phyloP scores from a whole-genome alignment of 2,329 filamentous ascomycete species.

The Helminthosporium solani region DNA sequence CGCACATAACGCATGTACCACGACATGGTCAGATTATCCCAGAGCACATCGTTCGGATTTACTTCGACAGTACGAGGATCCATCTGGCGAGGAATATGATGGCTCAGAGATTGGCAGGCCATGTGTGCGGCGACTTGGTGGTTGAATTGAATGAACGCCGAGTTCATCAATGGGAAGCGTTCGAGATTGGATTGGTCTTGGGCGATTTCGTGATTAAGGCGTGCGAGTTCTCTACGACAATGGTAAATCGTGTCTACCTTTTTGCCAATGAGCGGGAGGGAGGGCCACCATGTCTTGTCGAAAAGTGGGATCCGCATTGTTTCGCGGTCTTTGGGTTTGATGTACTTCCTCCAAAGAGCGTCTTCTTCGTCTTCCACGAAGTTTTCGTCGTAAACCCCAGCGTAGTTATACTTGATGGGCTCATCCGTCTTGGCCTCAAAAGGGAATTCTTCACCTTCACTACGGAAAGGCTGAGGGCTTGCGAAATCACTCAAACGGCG shows the following conservation, averaged over 20 bases:
- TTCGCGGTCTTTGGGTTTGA: constrained; percentile 78
- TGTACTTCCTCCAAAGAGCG: constrained; percentile 76
- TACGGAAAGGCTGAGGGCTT: constrained; percentile 47
- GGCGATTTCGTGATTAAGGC: constrained; percentile 89
- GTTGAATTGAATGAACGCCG: constrained; percentile 98
- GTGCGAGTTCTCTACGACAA: constrained; percentile 81
- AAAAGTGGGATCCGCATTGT: constrained; percentile 71
- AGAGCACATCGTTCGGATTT: constrained; percentile 86
- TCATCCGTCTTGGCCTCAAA: constrained; percentile 27
- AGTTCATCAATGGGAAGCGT: constrained; percentile 88
- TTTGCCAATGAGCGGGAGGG: constrained; percentile 75
- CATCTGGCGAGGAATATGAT: constrained; percentile 93
- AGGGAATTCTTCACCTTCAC: constrained; percentile 42
- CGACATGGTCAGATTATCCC: constrained; percentile 93
- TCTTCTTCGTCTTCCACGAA: constrained; percentile 34
- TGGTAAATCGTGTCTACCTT: constrained; percentile 96
- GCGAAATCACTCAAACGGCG: constrained; percentile 40
- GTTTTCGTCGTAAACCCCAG: constrained; percentile 33
- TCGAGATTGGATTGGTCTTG: constrained; percentile 83
- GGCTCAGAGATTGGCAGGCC: constrained; percentile 89
- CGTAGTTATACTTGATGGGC: constrained; percentile 32
- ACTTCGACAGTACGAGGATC: constrained; percentile 90
- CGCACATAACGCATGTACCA: constrained; percentile 92
- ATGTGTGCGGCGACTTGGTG: constrained; percentile 97
- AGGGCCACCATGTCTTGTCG: constrained; percentile 66